Evolutionary conservation across 768 basidiomycete species (phyloP).

Genomic region (Lactarius tabidus): DNA sequence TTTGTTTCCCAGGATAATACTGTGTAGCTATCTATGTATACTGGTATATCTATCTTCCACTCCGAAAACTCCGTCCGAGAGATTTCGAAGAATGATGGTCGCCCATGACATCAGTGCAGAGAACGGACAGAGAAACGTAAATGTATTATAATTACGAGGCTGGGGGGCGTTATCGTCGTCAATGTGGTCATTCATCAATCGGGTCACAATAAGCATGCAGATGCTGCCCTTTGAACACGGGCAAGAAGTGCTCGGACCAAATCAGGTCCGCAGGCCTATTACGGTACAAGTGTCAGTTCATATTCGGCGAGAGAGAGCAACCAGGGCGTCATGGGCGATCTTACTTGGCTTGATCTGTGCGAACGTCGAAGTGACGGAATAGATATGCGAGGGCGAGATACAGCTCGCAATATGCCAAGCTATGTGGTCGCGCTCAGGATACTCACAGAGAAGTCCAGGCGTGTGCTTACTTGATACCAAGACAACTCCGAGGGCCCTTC

Average conservation of each 20-base stretch:
- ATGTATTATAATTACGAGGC: background rate
- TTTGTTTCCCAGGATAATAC: background rate
- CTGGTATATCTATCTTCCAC: background rate
- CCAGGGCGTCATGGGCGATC: background rate
- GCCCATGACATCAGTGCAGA: background rate
- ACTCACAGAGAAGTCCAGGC: background rate
- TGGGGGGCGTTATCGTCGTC: background rate
- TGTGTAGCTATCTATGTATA: no score
- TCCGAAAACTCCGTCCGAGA: background rate
- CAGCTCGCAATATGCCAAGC: conserved; percentile 26
- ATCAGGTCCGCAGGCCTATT: conserved; percentile 14
- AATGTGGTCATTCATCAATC: conserved; percentile 2
- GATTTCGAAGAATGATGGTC: background rate
- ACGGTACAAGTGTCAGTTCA: background rate
- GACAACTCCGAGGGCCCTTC: conserved; percentile 26
- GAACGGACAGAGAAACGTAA: background rate
- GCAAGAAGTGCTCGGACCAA: conserved; percentile 19
- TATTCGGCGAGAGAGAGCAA: background rate
- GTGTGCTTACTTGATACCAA: conserved; percentile 25
- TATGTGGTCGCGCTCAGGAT: conserved; percentile 5
- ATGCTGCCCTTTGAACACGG: conserved; percentile 17
- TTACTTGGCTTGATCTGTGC: conserved; percentile 13
- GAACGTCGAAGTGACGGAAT: conserved; percentile 28
- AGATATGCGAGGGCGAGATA: conserved; percentile 26
- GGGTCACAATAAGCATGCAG: conserved; percentile 20